Conservation (phyloP, 2,329 filamentous ascomycete genomes). For the Colletotrichum sojae region DNA sequence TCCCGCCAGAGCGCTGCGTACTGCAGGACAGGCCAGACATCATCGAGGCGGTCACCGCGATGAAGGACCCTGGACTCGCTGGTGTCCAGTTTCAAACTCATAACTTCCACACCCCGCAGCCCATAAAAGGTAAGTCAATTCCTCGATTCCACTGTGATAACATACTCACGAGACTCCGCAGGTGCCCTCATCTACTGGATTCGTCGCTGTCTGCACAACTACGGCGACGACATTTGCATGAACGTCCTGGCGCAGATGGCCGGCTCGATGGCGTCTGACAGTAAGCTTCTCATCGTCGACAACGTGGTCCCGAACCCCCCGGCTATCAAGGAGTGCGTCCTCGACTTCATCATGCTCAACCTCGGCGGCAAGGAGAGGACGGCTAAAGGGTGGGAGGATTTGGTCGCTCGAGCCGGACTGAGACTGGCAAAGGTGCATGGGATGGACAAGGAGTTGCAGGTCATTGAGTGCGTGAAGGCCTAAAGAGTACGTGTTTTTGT, state of each 20-base stretch:
- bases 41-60: neutral
- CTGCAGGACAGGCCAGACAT: neutral
- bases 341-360: conserved; percentile 49
- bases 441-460: conserved; percentile 14
- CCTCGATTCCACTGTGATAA: neutral
- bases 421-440: conserved; percentile 43
- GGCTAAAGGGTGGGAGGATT: conserved; percentile 42
- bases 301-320: conserved; percentile 47
- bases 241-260: conserved; percentile 48
- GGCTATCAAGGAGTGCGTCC: conserved; percentile 39
- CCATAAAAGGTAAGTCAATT: neutral
- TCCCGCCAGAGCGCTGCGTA: neutral
- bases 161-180: conserved; percentile 30
- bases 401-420: conserved; percentile 46
- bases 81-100: neutral
- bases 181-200: conserved; percentile 54
- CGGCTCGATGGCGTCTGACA: conserved; percentile 50
- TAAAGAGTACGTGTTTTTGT: neutral
- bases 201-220: conserved; percentile 54
- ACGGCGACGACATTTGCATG: conserved; percentile 49
- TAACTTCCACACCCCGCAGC: neutral
- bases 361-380: conserved; percentile 52
- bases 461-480: conserved; percentile 18
- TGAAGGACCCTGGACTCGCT: neutral
- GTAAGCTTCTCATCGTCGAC: conserved; percentile 50